Conservation (phyloP, 768 basidiomycete genomes). For the Lentinula lateritia region DNA sequence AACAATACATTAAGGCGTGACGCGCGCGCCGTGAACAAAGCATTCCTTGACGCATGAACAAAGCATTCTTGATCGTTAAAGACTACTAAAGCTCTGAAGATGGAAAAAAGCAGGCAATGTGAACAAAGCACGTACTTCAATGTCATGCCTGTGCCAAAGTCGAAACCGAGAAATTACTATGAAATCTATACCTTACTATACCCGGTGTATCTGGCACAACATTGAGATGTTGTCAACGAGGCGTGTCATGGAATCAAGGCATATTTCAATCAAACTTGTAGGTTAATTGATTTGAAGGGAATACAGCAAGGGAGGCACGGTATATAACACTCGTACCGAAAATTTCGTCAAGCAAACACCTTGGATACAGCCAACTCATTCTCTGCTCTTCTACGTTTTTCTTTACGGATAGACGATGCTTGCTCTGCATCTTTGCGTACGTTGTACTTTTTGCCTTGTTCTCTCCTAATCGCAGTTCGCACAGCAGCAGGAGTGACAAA, state of each 20-base stretch:
- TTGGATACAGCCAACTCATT: slow-evolving; percentile 80
- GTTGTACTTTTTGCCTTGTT: slow-evolving; percentile 78
- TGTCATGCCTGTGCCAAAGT: background rate
- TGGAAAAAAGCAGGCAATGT: background rate
- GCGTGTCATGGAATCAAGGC: background rate
- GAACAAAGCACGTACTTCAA: background rate
- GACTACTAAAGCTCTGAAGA: too few species aligned
- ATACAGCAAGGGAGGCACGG: background rate
- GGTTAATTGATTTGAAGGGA: background rate
- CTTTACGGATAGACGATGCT: slow-evolving; percentile 60
- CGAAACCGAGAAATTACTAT: background rate
- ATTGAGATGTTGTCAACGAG: background rate
- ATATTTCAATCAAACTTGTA: background rate
- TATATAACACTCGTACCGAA: background rate
- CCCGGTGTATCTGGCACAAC: background rate
- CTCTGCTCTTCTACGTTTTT: slow-evolving; percentile 58
- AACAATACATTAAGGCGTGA: background rate
- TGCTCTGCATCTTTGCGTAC: slow-evolving; percentile 74
- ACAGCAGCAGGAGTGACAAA: slow-evolving; percentile 86
- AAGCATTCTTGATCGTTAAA: background rate
- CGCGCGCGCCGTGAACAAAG: background rate
- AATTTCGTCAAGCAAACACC: slow-evolving; percentile 69
- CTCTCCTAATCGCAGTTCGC: slow-evolving; percentile 62
- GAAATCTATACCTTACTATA: too few species aligned
- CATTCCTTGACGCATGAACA: background rate